Percentiles rank a stretch among this genome's conserved stretches.
Evolutionary conservation across 2,329 filamentous ascomycete species (phyloP).

Genomic region (Penicillium sp.): DNA sequence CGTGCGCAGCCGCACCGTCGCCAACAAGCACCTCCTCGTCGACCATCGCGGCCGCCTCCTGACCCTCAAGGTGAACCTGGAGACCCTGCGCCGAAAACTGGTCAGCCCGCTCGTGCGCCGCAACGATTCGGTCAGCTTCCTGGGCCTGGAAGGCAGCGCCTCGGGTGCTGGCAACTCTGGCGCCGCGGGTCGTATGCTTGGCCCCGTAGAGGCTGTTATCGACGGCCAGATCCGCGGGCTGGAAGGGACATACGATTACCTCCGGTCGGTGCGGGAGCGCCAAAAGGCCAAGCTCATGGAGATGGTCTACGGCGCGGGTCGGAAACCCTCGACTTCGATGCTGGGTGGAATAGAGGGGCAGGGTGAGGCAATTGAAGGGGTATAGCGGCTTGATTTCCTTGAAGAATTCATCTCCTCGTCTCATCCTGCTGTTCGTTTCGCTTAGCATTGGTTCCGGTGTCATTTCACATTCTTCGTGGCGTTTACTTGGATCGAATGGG

Average conservation of each 20-base stretch:
- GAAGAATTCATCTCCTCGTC: too few relatives aligned
- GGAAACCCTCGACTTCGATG: conserved; percentile 28
- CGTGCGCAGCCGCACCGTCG: conserved; percentile 77
- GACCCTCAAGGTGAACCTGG: conserved; percentile 79
- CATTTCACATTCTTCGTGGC: too few relatives aligned
- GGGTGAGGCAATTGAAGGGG: conserved; percentile 15
- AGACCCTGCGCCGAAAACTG: conserved; percentile 77
- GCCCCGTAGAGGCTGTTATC: conserved; percentile 52
- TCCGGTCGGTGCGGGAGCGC: conserved; percentile 69
- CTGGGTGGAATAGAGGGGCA: conserved; percentile 20
- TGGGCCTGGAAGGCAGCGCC: conserved; percentile 27
- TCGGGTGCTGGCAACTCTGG: conserved; percentile 19
- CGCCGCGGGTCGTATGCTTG: conserved; percentile 57
- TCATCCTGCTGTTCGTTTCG: too few relatives aligned
- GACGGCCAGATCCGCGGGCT: conserved; percentile 84
- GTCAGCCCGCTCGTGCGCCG: conserved; percentile 78
- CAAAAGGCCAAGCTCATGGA: conserved; percentile 84
- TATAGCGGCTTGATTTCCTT: too few relatives aligned
- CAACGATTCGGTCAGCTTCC: conserved; percentile 51
- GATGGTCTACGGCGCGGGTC: conserved; percentile 63
- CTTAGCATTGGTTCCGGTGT: neutral
- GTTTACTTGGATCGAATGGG: too few relatives aligned
- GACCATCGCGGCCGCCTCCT: conserved; percentile 83
- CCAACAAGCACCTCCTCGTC: conserved; percentile 81
- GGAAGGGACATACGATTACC: conserved; percentile 72